Base-by-base conservation (phyloP, 2,329 filamentous ascomycete genomes). In the Arthrobotrys pseudoclavata region DNA sequence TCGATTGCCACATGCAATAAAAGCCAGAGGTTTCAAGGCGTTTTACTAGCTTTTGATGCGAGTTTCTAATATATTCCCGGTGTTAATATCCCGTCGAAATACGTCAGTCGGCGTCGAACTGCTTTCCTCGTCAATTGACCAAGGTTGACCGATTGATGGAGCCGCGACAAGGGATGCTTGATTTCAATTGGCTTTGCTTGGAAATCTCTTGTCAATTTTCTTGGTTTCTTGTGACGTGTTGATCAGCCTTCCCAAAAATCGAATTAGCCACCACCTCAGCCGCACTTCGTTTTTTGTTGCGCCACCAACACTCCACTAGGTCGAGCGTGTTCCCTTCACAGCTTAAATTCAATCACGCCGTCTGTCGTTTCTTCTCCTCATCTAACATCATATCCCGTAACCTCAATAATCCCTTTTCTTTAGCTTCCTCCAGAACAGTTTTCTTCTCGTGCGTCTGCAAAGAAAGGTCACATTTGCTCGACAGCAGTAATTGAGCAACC, bases 141-240 rank as follows among this genome's bases (percentile, higher is more conserved):
- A 34, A 20, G 20, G 37, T 48, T 47, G 22, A 40, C 18, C 18
- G 29, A 42, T 22, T 9, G 7, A 34, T 5, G 31, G 31, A 9
- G 6, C 7, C 6, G 7, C 31, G 29, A 67, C 68, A 47, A 57
- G 26, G 40, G 67, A 52, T 45, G 69, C 69, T 74, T 74, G 69
- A 74, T 67, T 24, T n/a, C 42, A 52, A 52, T 74, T 74, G 69
- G 69, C 69, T 67, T 67, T 74, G 69, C 69, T 74, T 74, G 69
- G 69, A 61, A 37, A 18, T 1, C n/a, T 18, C 61, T 67, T 9
- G 55, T 40, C 47, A 24, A 9, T 42, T 40, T 42, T 42, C 26
- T 53, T 50, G 45, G 24, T 64, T n/a, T 24, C 15, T 24, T 34
- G 22, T 63, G 60, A 63, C 60, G 40, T 50, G 61, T 29, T 64